Conservation (phyloP, 805 yeast species). For the Clavispora asparagi region DNA sequence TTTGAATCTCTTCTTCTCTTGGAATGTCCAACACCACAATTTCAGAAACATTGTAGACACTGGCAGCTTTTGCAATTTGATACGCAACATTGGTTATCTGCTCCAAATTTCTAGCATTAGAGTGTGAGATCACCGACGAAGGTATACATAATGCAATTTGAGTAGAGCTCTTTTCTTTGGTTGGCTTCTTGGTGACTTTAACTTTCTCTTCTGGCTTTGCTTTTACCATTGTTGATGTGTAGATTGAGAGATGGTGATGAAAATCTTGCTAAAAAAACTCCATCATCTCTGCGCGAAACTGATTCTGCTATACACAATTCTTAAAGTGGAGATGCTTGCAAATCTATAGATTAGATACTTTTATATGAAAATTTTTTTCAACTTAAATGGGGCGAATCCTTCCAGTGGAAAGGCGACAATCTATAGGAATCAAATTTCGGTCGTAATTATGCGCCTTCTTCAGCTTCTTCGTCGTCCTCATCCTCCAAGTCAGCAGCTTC, state of each 20-base stretch:
- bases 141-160: conserved; percentile 69
- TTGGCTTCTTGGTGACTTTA: conserved; percentile 26
- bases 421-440: neutral
- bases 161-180: conserved; percentile 17
- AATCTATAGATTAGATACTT: conserved; percentile 2
- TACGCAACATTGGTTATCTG: conserved; percentile 72
- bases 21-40: conserved; percentile 62
- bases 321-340: neutral
- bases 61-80: conserved; percentile 73
- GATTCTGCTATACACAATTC: neutral
- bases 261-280: neutral
- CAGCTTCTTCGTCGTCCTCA: conserved; percentile 27
- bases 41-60: conserved; percentile 67
- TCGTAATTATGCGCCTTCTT: conserved; percentile 26
- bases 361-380: conserved; percentile 1
- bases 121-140: conserved; percentile 49
- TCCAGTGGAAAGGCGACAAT: neutral
- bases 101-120: conserved; percentile 59
- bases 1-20: conserved; percentile 13
- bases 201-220: conserved; percentile 17
- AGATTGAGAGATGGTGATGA: neutral
- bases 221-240: conserved; percentile 12
- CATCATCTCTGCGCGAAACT: conserved; percentile 1
- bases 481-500: conserved; percentile 42
- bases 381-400: neutral